Evolutionary conservation across 1,284 basidiomycete genomes (phyloP).

Genomic region (Papiliotrema fonsecae): DNA sequence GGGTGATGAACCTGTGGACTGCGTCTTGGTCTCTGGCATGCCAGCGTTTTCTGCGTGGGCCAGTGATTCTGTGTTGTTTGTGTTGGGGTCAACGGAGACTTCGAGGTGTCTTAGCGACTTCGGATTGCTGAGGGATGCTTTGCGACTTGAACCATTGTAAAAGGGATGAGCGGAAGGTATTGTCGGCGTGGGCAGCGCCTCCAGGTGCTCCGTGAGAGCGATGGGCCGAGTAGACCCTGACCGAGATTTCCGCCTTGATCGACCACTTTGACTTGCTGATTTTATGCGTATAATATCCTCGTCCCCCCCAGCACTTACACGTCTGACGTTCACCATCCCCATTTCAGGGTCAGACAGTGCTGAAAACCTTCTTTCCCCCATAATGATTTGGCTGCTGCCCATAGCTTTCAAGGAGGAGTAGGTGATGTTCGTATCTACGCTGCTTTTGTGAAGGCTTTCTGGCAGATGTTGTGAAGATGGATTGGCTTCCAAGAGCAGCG

Average conservation of each 20-base stretch:
- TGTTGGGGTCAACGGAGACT: too few species aligned
- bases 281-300: constrained; percentile 8
- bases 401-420: constrained; percentile 5
- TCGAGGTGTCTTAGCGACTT: not conserved
- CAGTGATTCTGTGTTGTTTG: not conserved
- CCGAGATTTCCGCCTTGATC: not conserved
- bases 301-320: constrained; percentile 12
- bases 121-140: not conserved
- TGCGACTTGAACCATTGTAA: not conserved
- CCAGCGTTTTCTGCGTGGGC: not conserved
- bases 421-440: not conserved
- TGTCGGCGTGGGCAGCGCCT: not conserved
- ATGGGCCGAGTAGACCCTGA: not conserved
- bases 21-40: not conserved
- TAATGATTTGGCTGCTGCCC: not conserved
- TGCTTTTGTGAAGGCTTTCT: not conserved
- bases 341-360: constrained; percentile 1
- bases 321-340: constrained; percentile 7
- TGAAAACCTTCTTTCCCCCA: constrained; percentile 5
- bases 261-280: not conserved
- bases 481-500: constrained; percentile 5
- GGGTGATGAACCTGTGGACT: not conserved
- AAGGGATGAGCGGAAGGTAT: constrained; percentile 7
- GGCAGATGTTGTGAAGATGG: constrained; percentile 8
- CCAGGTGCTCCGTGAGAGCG: not conserved